Evolutionary conservation across 2,329 filamentous ascomycete genomes (phyloP).

Genomic region (Paradendryphiella salina): DNA sequence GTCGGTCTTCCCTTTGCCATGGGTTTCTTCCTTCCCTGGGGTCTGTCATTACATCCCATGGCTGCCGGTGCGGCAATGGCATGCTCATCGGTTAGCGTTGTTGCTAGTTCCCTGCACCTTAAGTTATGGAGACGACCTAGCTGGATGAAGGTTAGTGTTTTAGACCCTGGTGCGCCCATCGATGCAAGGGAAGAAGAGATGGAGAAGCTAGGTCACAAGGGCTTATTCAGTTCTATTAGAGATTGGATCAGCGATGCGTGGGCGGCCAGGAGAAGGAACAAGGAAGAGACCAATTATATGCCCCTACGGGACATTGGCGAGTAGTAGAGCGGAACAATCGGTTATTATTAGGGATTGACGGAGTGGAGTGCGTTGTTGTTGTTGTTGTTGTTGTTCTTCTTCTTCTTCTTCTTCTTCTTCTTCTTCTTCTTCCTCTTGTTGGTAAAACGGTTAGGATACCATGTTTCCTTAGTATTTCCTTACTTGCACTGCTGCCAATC

Average conservation of each 20-base stretch:
- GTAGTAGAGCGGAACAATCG: conserved; percentile 3
- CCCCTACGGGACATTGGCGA: conserved; percentile 51
- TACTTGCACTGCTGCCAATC: neutral
- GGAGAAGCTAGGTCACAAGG: conserved; percentile 25
- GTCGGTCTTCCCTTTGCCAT: conserved; percentile 94
- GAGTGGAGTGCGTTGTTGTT: neutral
- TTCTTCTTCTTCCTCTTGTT: no score
- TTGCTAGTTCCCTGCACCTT: conserved; percentile 78
- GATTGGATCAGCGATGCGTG: conserved; percentile 40
- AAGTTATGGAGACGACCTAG: conserved; percentile 82
- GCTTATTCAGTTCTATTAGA: conserved; percentile 25
- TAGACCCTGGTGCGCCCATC: conserved; percentile 53
- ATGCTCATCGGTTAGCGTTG: conserved; percentile 84
- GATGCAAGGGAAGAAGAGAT: conserved; percentile 34
- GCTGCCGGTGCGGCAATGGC: conserved; percentile 95
- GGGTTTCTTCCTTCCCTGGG: conserved; percentile 91
- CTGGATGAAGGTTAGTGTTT: conserved; percentile 78
- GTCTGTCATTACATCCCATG: conserved; percentile 87
- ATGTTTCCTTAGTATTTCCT: conserved; percentile 5
- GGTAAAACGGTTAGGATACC: conserved; percentile 19
- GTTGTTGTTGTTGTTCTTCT: neutral
- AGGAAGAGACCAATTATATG: conserved; percentile 51
- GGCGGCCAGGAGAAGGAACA: conserved; percentile 44
- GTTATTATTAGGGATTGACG: neutral
- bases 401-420: no score